These are phyloP conservation scores for Cystobasidium ongulense DNA, from an alignment of 768 basidiomycete genomes.

Conservation along the genomic window DNA sequence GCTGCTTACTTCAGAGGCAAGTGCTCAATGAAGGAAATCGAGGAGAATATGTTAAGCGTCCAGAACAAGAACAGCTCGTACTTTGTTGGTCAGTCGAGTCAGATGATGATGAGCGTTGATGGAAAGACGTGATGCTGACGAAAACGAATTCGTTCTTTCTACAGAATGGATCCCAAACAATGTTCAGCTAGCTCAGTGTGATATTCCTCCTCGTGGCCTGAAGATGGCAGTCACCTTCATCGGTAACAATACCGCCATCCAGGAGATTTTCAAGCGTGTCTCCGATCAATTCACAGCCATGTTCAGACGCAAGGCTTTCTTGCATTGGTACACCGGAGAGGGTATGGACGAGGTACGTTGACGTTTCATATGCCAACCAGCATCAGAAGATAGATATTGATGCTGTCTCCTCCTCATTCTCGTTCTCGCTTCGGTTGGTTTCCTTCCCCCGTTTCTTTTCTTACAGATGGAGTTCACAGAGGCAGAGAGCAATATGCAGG, in stretches of 20 bases:
- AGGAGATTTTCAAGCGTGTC: conserved; percentile 97
- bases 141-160: background rate
- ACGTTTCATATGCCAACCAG: conserved; percentile 61
- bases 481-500: conserved; percentile 99
- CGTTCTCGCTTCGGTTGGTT: background rate
- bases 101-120: background rate
- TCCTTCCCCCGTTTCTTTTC: background rate
- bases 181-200: conserved; percentile 93
- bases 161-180: conserved; percentile 98
- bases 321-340: conserved; percentile 88
- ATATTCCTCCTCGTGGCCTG: conserved; percentile 80
- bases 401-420: background rate
- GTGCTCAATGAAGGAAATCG: conserved; percentile 99
- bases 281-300: conserved; percentile 97
- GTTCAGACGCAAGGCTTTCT: conserved; percentile 74
- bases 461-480: conserved; percentile 68
- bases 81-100: conserved; percentile 35
- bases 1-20: conserved; percentile 98
- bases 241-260: conserved; percentile 52
- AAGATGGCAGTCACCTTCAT: conserved; percentile 47
- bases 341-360: conserved; percentile 91
- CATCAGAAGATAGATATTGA: too few relatives aligned
- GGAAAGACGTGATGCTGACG: background rate
- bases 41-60: conserved; percentile 93
- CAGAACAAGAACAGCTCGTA: conserved; percentile 52